These are phyloP conservation scores for Cryptococcus sp. DNA, from an alignment of 1,284 basidiomycete genomes.

Conservation along the genomic window DNA sequence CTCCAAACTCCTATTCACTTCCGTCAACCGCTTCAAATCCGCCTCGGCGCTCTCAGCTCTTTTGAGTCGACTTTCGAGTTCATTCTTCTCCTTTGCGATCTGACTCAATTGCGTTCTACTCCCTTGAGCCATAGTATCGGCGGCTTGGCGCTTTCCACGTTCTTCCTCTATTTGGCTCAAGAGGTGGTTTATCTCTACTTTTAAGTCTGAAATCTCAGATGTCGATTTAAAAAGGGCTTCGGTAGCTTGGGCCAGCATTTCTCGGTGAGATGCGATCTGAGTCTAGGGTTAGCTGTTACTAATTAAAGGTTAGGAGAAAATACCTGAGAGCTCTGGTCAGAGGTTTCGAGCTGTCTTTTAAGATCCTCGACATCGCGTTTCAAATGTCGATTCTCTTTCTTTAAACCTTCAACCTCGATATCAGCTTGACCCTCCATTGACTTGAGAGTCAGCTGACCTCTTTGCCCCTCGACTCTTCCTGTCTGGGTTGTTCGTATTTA, in stretches of 20 bases:
- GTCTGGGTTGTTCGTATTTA: too few species aligned
- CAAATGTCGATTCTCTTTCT: background rate
- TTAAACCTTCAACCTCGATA: background rate
- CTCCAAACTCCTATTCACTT: too few species aligned
- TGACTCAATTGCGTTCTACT: slow-evolving; percentile 17
- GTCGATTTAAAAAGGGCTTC: background rate
- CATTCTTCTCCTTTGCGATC: slow-evolving; percentile 12
- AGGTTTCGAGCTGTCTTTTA: too few species aligned
- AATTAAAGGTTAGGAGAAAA: too few species aligned
- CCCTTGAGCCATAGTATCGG: slow-evolving; percentile 6
- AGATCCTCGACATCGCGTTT: background rate
- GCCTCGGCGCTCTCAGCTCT: slow-evolving; percentile 1
- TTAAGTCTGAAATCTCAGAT: background rate
- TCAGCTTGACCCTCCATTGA: too few species aligned
- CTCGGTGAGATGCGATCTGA: too few species aligned
- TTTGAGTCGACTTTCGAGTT: slow-evolving; percentile 4
- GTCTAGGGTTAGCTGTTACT: too few species aligned
- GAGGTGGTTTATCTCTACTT: background rate
- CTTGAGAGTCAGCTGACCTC: too few species aligned
- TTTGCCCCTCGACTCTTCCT: too few species aligned
- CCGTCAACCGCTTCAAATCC: too few species aligned
- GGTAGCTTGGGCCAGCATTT: background rate
- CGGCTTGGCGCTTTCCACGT: background rate
- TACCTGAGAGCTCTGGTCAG: too few species aligned
- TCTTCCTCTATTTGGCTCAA: slow-evolving; percentile 2